Evolutionary conservation across 441 rosid genomes (phyloP).

Genomic region (Arabidopsis lyrata): DNA sequence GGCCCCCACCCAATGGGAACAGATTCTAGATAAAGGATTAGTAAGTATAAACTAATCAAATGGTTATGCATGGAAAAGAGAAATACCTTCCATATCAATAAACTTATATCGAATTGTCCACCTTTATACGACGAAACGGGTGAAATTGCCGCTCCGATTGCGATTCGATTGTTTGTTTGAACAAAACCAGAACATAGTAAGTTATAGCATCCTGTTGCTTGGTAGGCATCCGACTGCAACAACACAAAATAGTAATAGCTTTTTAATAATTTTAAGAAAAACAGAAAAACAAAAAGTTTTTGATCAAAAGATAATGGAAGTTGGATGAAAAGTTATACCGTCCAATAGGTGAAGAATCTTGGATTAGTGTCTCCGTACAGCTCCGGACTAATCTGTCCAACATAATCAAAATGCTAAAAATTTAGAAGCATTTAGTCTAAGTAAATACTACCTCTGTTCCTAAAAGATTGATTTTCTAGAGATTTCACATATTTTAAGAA

Average conservation of each 20-base stretch:
- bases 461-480: no score
- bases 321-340: constrained; percentile 33
- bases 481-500: no score
- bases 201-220: constrained; percentile 96
- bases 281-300: neutral
- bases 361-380: constrained; percentile 47
- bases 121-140: constrained; percentile 86
- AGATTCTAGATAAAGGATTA: neutral
- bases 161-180: constrained; percentile 82
- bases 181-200: constrained; percentile 92
- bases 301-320: neutral
- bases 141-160: constrained; percentile 96
- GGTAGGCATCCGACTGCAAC: constrained; percentile 86
- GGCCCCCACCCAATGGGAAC: constrained; percentile 1
- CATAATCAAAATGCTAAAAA: neutral
- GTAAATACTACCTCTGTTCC: no score
- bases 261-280: neutral
- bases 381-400: constrained; percentile 45
- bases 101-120: constrained; percentile 91
- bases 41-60: neutral
- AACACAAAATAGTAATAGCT: neutral
- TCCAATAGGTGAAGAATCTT: constrained; percentile 50
- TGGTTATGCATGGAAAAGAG: neutral
- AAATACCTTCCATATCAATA: constrained; percentile 89
- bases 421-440: neutral